Base-by-base conservation (phyloP, 2,329 filamentous ascomycete species). In the Stemphylium vesicarium region DNA sequence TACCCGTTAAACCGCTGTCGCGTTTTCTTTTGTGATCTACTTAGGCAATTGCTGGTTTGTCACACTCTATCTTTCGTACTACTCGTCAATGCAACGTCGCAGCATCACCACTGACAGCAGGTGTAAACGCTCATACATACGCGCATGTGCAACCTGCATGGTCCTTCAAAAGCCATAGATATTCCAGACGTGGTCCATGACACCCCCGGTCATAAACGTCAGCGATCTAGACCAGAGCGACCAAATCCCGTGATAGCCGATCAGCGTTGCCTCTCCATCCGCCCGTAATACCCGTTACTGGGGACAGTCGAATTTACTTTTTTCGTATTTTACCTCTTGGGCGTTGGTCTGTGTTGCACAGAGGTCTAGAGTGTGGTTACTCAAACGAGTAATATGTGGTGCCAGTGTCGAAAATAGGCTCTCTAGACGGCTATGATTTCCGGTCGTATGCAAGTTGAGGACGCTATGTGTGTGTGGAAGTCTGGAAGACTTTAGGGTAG, bases 351-450 rank as follows among this genome's bases (percentile, higher is more conserved):
- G 33, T n/a, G 11, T 33, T 39, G 22, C 33, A 20, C 26, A 29
- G 10, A 10, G 26, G 26, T 29, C 26, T 29, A 4, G 26, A 29
- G 3, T 26, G 22, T 35, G 32, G 20, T 24, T 53, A 48, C 51
- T 49, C 22, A n/a, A 39, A 31, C 20, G 22, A 47, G 51, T 36
- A 54, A 32, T 44, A 29, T 39, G 39, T 26, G 13, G 3, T 18
- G 13, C 26, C 10, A 20, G 33, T 20, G 15, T 54, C 5, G 22
- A 54, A 54, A 50, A 24, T 50, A 54, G 51, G 46, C 29, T 46
- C 50, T 40, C 22, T 4, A 31, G 12, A 50, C 51, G 51, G 51
- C 46, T 50, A 50, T 35, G 16, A 26, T 50, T 50, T 33, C 46
- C 40, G 46, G 20, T 12, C 13, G 20, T 11, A 31, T 40, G 33